phyloP scores from a whole-genome alignment of 78 protist genomes.

The Dictyostelium firmibasis region DNA sequence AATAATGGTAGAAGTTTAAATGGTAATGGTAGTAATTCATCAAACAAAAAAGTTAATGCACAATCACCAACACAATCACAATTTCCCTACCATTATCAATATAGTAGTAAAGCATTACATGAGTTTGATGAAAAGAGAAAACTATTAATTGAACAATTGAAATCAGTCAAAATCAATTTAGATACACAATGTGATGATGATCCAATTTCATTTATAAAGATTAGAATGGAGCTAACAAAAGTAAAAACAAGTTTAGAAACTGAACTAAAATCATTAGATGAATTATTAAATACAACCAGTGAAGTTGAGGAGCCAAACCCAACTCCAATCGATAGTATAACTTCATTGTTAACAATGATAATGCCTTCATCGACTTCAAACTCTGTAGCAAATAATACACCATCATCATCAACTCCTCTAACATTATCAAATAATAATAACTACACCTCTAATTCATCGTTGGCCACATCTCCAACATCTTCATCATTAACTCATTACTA shows the following conservation, averaged over 20 bases:
- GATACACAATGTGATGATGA: constrained; percentile 49
- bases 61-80: constrained; percentile 1
- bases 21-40: background rate
- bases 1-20: background rate
- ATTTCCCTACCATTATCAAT: constrained; percentile 53
- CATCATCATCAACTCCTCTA: background rate
- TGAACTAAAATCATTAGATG: constrained; percentile 46
- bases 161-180: constrained; percentile 46
- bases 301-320: constrained; percentile 12
- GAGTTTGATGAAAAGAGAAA: constrained; percentile 41
- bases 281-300: constrained; percentile 17
- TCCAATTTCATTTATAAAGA: constrained; percentile 37
- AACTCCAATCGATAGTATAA: constrained; percentile 57
- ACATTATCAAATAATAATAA: background rate
- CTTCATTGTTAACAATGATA: background rate
- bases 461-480: background rate
- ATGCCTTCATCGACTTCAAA: background rate
- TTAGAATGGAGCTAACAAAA: constrained; percentile 62
- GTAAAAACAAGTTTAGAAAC: constrained; percentile 29
- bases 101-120: constrained; percentile 33
- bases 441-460: background rate
- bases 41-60: background rate
- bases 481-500: background rate
- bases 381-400: background rate
- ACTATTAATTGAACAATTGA: constrained; percentile 55